Conservation (phyloP, 2,329 filamentous ascomycete species). For the Penicillium digitatum region DNA sequence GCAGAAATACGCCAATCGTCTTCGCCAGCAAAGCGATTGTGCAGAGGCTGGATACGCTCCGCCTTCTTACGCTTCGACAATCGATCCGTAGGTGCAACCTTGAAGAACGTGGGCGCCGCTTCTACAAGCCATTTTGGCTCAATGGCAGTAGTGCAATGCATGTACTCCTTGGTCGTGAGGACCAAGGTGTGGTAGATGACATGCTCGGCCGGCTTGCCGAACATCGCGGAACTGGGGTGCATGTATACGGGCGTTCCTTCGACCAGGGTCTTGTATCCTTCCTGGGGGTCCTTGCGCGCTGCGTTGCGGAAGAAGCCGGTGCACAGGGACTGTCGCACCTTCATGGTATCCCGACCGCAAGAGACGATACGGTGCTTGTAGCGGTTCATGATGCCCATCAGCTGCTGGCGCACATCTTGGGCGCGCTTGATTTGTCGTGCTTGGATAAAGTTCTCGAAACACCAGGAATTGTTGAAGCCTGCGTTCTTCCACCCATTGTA, state of each 20-base stretch:
- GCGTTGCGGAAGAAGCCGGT: constrained; percentile 93
- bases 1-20: constrained; percentile 94
- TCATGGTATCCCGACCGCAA: constrained; percentile 81
- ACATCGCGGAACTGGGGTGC: constrained; percentile 85
- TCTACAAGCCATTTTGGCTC: constrained; percentile 94
- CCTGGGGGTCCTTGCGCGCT: constrained; percentile 89
- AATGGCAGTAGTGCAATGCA: constrained; percentile 89
- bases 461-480: constrained; percentile 82
- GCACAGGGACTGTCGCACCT: constrained; percentile 84
- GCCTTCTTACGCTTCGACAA: constrained; percentile 89
- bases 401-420: constrained; percentile 86
- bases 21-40: constrained; percentile 86
- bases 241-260: constrained; percentile 93
- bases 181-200: constrained; percentile 75
- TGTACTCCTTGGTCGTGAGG: constrained; percentile 77
- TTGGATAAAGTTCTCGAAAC: constrained; percentile 96
- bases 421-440: constrained; percentile 82
- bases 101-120: constrained; percentile 98
- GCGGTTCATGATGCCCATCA: constrained; percentile 88
- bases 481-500: constrained; percentile 95
- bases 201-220: constrained; percentile 94
- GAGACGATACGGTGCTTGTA: constrained; percentile 78
- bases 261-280: constrained; percentile 95
- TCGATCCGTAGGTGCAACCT: constrained; percentile 81
- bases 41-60: constrained; percentile 89